phyloP scores from a whole-genome alignment of 202 grass and related monocot genomes.

The Zizania palustris region DNA sequence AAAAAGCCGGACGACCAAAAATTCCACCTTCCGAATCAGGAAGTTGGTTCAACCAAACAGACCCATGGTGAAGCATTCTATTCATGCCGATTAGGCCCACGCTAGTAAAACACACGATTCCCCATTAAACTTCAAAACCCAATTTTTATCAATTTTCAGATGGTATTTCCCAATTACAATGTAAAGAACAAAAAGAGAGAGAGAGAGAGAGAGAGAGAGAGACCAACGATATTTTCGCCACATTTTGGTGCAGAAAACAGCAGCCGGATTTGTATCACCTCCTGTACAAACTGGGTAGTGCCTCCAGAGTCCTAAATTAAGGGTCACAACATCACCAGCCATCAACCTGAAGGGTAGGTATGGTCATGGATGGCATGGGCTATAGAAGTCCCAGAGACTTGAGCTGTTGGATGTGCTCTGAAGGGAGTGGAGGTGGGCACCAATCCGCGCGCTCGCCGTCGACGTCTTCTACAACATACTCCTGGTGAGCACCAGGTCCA shows the following conservation, averaged over 20 bases:
- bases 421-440: conserved; percentile 65
- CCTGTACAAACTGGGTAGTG: conserved; percentile 53
- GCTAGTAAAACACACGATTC: neutral
- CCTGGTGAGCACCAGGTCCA: conserved; percentile 44
- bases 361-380: neutral
- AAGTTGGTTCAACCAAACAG: too few species aligned
- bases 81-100: too few species aligned
- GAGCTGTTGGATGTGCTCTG: conserved; percentile 76
- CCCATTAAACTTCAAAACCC: conserved; percentile 20
- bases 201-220: too few species aligned
- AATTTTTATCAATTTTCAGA: neutral
- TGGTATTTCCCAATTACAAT: conserved; percentile 43
- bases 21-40: too few species aligned
- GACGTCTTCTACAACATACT: conserved; percentile 89
- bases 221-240: conserved; percentile 16
- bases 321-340: neutral
- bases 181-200: conserved; percentile 55
- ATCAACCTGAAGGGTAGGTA: neutral
- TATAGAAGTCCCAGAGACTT: conserved; percentile 82
- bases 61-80: too few species aligned
- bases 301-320: conserved; percentile 33
- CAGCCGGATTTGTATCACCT: conserved; percentile 32
- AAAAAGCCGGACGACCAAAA: too few species aligned
- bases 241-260: conserved; percentile 14
- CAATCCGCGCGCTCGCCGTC: conserved; percentile 71